A percentile compares a stretch with the other conserved stretches of the same genome.
phyloP scores from a whole-genome alignment of 352 stramenopile genomes.

The Pythium scleroteichum region DNA sequence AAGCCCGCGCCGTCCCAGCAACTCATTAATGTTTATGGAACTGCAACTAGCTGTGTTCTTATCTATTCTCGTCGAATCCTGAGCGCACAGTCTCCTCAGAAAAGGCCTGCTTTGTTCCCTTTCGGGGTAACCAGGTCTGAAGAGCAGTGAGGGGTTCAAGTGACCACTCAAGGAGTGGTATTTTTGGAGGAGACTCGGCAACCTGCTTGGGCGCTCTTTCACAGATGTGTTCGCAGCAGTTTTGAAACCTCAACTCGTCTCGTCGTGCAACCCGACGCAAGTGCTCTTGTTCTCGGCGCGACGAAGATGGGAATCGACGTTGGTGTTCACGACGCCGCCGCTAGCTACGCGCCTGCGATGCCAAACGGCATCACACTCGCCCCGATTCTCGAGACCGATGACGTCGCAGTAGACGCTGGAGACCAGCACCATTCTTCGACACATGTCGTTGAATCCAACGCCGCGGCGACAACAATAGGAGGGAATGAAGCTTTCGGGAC shows the following conservation, averaged over 20 bases:
- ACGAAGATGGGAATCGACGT: background rate
- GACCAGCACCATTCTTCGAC: conserved; percentile 5
- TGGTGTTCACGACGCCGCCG: background rate
- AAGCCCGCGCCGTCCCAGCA: no score
- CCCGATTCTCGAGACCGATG: conserved; percentile 29
- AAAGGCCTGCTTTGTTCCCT: background rate
- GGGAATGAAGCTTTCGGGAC: background rate
- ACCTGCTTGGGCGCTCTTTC: background rate
- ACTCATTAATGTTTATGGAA: no score
- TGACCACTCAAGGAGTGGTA: background rate
- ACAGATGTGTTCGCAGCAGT: background rate
- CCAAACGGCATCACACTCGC: conserved; percentile 6
- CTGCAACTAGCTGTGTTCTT: no score
- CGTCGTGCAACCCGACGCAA: background rate
- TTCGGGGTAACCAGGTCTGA: background rate
- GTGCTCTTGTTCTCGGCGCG: background rate
- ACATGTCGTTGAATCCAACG: background rate
- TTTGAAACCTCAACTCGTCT: background rate
- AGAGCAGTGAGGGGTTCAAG: no score
- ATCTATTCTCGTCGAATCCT: no score
- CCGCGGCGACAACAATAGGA: background rate
- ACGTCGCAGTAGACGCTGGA: conserved; percentile 10
- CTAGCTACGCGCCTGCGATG: background rate
- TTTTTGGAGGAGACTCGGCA: conserved; percentile 5
- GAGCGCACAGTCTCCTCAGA: no score